Conservation (phyloP, 1,139 yeast genomes). For the Debaryomycetaceae sp. region DNA sequence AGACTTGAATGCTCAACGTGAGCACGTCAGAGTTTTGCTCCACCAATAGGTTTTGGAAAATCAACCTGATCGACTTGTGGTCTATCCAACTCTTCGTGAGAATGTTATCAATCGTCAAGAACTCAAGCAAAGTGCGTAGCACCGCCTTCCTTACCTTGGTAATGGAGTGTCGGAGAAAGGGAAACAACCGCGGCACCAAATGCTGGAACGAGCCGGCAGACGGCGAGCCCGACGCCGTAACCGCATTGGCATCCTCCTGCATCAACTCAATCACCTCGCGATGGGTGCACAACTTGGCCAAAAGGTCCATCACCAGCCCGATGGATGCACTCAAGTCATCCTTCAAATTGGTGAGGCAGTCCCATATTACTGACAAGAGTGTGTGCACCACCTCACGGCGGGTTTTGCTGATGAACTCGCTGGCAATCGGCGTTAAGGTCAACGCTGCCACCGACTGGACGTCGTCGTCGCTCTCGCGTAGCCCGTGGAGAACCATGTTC, state of each 20-base stretch:
- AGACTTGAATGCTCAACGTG: conserved; percentile 59
- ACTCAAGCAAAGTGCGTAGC: conserved; percentile 72
- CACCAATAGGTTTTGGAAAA: conserved; percentile 82
- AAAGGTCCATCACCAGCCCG: conserved; percentile 92
- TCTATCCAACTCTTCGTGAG: conserved; percentile 75
- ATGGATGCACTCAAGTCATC: conserved; percentile 94
- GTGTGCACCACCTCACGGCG: conserved; percentile 58
- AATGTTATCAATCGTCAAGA: conserved; percentile 64
- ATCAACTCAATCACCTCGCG: conserved; percentile 71
- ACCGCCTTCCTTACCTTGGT: conserved; percentile 90
- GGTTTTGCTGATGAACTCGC: conserved; percentile 65
- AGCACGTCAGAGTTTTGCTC: conserved; percentile 83
- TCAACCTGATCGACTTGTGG: conserved; percentile 63
- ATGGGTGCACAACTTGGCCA: conserved; percentile 84
- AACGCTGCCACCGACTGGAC: conserved; percentile 97
- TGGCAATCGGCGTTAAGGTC: conserved; percentile 83
- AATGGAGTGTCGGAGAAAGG: conserved; percentile 91
- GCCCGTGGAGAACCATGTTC: conserved; percentile 81
- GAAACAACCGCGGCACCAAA: conserved; percentile 87
- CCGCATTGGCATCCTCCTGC: conserved; percentile 51
- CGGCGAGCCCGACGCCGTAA: conserved; percentile 44
- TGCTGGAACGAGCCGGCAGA: conserved; percentile 44
- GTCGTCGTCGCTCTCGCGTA: conserved; percentile 85
- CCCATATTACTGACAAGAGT: conserved; percentile 80
- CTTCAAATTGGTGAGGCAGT: conserved; percentile 72